Percentiles rank a stretch among this genome's conserved stretches.
Evolutionary conservation across 2,329 filamentous ascomycete species (phyloP).

Genomic region (Aureobasidium sp.): DNA sequence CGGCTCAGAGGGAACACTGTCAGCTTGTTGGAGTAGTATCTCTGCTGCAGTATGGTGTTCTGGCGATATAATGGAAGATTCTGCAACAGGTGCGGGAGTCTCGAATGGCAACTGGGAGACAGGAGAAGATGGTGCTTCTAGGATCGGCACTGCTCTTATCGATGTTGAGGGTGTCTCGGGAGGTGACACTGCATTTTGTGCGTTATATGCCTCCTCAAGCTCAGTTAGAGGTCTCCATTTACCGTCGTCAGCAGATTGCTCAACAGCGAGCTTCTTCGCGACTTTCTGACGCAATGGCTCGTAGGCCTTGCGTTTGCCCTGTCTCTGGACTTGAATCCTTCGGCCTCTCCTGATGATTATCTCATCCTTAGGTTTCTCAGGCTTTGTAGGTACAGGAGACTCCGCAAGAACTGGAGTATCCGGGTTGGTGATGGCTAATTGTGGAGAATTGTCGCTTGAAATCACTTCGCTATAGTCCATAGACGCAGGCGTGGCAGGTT

Average conservation of each 20-base stretch:
- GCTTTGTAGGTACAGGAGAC: neutral
- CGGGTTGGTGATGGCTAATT: neutral
- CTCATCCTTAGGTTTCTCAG: constrained; percentile 1
- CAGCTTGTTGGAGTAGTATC: constrained; percentile 5
- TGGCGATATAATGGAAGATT: neutral
- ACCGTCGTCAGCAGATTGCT: neutral
- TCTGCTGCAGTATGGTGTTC: neutral
- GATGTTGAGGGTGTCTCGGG: neutral
- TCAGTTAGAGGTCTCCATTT: constrained; percentile 12
- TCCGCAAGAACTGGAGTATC: neutral
- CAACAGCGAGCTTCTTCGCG: constrained; percentile 15
- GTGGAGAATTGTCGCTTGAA: neutral
- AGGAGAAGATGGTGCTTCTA: neutral
- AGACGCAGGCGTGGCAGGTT: neutral
- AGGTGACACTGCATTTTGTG: neutral
- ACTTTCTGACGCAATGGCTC: constrained; percentile 14
- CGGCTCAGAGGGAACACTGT: neutral
- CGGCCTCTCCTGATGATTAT: constrained; percentile 16
- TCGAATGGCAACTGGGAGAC: neutral
- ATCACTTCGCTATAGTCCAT: neutral
- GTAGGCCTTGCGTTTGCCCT: constrained; percentile 15
- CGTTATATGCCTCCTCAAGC: constrained; percentile 6
- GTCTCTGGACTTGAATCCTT: constrained; percentile 15
- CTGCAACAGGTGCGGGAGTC: neutral
- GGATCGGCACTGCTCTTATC: neutral